Percentiles rank a stretch among this genome's conserved stretches.
Evolutionary conservation across 768 basidiomycete genomes (phyloP).

Genomic region (Rhodotorula taiwanensis): DNA sequence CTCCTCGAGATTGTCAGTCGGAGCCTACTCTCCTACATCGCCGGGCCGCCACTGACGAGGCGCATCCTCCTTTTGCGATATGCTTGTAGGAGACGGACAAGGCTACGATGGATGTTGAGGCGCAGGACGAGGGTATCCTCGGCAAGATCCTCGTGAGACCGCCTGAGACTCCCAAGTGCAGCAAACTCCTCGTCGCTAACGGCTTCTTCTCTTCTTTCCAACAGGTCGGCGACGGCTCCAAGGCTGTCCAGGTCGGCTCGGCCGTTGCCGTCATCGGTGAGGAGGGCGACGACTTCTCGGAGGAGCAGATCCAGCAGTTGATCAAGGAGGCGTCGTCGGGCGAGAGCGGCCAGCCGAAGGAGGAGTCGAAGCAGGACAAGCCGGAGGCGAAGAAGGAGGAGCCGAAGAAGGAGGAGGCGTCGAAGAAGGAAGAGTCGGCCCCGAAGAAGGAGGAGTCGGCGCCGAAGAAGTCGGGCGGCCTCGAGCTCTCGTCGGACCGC

Average conservation of each 20-base stretch:
- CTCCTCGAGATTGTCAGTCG: conserved; percentile 84
- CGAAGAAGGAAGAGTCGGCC: conserved; percentile 36
- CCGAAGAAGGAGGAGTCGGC: conserved; percentile 43
- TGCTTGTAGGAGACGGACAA: conserved; percentile 89
- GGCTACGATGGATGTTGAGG: conserved; percentile 96
- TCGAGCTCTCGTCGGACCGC: conserved; percentile 51
- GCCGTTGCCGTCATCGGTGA: conserved; percentile 87
- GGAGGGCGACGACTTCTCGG: conserved; percentile 89
- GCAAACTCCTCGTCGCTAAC: no score
- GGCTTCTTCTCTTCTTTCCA: background rate
- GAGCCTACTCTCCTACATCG: background rate
- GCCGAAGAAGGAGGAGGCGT: conserved; percentile 12
- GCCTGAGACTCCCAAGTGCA: no score
- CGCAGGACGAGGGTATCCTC: conserved; percentile 92
- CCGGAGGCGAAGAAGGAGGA: conserved; percentile 16
- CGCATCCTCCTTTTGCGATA: no score
- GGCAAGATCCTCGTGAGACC: conserved; percentile 98
- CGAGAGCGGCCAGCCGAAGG: conserved; percentile 24
- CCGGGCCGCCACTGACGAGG: no score
- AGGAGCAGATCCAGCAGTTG: conserved; percentile 54
- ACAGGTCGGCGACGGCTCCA: conserved; percentile 75
- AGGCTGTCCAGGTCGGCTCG: conserved; percentile 77
- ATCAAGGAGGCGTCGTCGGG: conserved; percentile 41
- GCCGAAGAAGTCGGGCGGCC: conserved; percentile 30
- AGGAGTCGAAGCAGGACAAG: conserved; percentile 29